phyloP scores from a whole-genome alignment of 352 stramenopile species.

The Globisporangium apiculatum region DNA sequence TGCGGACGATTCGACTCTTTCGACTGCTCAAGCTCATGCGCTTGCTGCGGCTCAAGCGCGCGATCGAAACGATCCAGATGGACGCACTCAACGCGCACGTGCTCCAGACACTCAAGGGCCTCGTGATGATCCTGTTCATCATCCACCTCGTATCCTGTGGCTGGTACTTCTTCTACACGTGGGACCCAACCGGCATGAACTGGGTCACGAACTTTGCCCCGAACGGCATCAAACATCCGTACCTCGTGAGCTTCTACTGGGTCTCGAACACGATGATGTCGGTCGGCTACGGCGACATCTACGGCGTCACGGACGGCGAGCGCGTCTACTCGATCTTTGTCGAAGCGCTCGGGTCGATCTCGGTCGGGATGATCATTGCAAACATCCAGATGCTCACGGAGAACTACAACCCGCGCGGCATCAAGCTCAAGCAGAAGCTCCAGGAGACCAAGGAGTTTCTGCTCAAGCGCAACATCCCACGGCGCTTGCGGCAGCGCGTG shows the following conservation, averaged over 20 bases:
- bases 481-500: conserved; percentile 52
- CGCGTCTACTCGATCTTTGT: conserved; percentile 83
- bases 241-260: conserved; percentile 90
- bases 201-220: conserved; percentile 55
- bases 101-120: conserved; percentile 58
- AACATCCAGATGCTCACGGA: conserved; percentile 91
- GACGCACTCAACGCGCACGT: conserved; percentile 74
- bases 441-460: conserved; percentile 81
- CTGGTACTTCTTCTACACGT: conserved; percentile 83
- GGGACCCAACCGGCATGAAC: conserved; percentile 56
- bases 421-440: conserved; percentile 67
- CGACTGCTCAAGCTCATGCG: conserved; percentile 73
- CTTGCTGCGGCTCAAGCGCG: conserved; percentile 50
- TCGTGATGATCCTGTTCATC: conserved; percentile 71
- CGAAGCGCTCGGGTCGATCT: conserved; percentile 77
- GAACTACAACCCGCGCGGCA: conserved; percentile 80
- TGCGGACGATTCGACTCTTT: conserved; percentile 68
- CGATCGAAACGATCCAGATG: conserved; percentile 60
- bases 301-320: conserved; percentile 69
- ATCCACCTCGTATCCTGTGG: conserved; percentile 69
- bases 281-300: conserved; percentile 89
- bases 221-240: conserved; percentile 52
- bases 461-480: conserved; percentile 55
- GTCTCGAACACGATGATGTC: conserved; percentile 92
- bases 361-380: conserved; percentile 89